Evolutionary conservation across 495 filamentous ascomycete species (phyloP).

Genomic region (Articulospora tetracladia): DNA sequence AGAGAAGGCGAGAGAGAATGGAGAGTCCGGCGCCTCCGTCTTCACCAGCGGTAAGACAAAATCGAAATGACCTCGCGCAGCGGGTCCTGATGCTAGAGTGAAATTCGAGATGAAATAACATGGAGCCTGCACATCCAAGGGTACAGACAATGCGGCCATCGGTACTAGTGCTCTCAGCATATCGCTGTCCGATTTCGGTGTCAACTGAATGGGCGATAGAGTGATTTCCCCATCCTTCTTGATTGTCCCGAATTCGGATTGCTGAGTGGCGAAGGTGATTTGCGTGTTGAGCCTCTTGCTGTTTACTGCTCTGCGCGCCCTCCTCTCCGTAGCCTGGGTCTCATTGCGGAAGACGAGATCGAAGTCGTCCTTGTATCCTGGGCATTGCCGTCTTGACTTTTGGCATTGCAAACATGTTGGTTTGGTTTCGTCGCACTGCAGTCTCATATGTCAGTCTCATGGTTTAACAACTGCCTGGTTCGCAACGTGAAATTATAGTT

Average conservation of each 20-base stretch:
- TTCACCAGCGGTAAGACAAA: constrained; percentile 52
- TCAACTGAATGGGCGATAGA: neutral
- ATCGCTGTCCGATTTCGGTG: neutral
- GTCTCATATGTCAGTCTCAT: constrained; percentile 2
- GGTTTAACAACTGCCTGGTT: too few species aligned
- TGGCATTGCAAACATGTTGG: constrained; percentile 65
- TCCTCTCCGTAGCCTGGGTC: constrained; percentile 54
- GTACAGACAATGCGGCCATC: constrained; percentile 18
- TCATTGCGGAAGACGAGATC: constrained; percentile 66
- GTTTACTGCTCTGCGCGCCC: constrained; percentile 29
- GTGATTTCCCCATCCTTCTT: neutral
- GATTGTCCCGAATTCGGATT: neutral
- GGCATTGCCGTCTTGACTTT: constrained; percentile 62
- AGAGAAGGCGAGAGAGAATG: constrained; percentile 52
- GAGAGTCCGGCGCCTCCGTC: constrained; percentile 38
- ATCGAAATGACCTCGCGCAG: constrained; percentile 39
- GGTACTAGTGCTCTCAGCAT: neutral
- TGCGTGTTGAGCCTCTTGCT: constrained; percentile 20
- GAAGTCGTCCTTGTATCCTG: constrained; percentile 65
- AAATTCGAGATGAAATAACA: constrained; percentile 55
- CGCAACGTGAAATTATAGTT: too few species aligned
- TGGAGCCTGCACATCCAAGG: constrained; percentile 43
- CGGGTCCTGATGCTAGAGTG: constrained; percentile 43
- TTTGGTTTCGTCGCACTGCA: constrained; percentile 66
- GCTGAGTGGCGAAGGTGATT: constrained; percentile 31